phyloP scores from a whole-genome alignment of 2,329 filamentous ascomycete genomes.

The Hymenotorrendiella dingleyae region DNA sequence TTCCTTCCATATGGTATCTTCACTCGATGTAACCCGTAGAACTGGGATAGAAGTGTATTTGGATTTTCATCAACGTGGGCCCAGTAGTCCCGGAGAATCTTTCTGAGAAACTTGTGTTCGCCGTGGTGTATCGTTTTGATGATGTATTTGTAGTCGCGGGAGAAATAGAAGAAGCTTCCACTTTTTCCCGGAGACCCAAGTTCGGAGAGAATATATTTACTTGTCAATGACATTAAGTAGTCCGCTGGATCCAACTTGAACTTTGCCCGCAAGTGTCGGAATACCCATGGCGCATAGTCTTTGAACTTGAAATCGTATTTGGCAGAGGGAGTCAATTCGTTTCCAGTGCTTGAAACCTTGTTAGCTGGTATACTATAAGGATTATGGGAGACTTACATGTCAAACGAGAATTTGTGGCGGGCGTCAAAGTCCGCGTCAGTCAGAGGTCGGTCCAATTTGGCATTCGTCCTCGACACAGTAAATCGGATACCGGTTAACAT shows the following conservation, averaged over 20 bases:
- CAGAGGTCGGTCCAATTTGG: conserved; percentile 86
- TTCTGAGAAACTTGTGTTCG: conserved; percentile 82
- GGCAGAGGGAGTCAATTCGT: conserved; percentile 92
- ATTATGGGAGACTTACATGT: conserved; percentile 63
- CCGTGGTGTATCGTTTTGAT: conserved; percentile 99
- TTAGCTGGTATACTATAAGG: conserved; percentile 29
- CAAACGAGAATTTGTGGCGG: conserved; percentile 97
- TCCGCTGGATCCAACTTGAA: conserved; percentile 95
- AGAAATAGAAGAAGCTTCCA: conserved; percentile 99
- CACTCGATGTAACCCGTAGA: conserved; percentile 93
- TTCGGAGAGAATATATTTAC: conserved; percentile 97
- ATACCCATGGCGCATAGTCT: conserved; percentile 99
- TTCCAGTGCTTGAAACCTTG: conserved; percentile 66
- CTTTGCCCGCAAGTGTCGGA: conserved; percentile 79
- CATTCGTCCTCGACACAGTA: conserved; percentile 91
- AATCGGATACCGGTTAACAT: conserved; percentile 99
- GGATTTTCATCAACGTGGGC: conserved; percentile 87
- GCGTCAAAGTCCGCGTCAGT: conserved; percentile 89
- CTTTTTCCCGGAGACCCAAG: conserved; percentile 96
- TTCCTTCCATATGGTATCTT: conserved; percentile 98
- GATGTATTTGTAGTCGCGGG: conserved; percentile 98
- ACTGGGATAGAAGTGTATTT: conserved; percentile 94
- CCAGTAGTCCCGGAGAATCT: conserved; percentile 87
- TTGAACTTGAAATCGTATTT: conserved; percentile 99
- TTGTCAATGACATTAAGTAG: conserved; percentile 95